phyloP scores from a whole-genome alignment of 768 basidiomycete genomes.

The Tylopilus subfusipes region DNA sequence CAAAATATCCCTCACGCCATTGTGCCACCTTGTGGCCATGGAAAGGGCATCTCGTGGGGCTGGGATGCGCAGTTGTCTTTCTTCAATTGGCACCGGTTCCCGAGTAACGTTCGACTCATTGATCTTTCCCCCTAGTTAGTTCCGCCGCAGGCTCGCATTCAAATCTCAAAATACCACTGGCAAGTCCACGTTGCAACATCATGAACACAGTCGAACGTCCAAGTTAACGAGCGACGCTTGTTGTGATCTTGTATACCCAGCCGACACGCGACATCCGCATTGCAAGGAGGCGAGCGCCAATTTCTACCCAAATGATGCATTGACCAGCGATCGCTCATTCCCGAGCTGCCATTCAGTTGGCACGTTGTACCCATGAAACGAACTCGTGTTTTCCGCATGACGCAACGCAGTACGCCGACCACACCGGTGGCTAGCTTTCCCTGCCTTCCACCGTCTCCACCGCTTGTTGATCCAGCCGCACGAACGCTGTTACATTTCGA shows the following conservation, averaged over 20 bases:
- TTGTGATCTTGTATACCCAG: background rate
- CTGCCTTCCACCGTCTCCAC: background rate
- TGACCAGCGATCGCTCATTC: background rate
- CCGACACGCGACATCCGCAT: slow-evolving; percentile 1
- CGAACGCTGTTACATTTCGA: background rate
- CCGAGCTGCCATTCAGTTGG: background rate
- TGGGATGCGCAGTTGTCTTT: too few species aligned
- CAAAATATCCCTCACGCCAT: too few species aligned
- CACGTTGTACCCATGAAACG: slow-evolving; percentile 10
- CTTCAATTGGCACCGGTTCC: too few species aligned
- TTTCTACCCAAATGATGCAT: background rate
- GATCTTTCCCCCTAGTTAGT: too few species aligned
- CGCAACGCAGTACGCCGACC: background rate
- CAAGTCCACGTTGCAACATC: background rate
- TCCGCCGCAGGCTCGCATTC: too few species aligned
- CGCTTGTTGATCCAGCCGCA: background rate
- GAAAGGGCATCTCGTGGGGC: too few species aligned
- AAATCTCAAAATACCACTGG: too few species aligned
- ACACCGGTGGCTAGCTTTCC: background rate
- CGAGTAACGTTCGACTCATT: too few species aligned
- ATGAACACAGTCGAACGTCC: background rate
- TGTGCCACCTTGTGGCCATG: too few species aligned
- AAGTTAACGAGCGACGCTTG: too few species aligned
- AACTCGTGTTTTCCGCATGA: slow-evolving; percentile 11
- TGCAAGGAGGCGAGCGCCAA: background rate